phyloP scores from a whole-genome alignment of 1,284 basidiomycete genomes.

The Sphaerobolus stellatus region DNA sequence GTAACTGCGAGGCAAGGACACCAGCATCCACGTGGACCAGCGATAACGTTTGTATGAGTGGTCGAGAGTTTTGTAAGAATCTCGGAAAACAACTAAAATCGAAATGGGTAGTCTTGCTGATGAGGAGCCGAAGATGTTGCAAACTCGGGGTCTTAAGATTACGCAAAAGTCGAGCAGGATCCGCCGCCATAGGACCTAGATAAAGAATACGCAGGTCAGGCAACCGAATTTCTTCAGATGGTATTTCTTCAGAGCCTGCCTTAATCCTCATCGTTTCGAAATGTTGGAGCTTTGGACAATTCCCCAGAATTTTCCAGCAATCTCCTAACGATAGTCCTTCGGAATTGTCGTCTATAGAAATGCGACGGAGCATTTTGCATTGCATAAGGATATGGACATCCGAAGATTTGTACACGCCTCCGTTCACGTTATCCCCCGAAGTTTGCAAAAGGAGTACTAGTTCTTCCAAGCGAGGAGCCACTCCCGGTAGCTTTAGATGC shows the following conservation, averaged over 20 bases:
- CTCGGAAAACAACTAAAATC: neutral
- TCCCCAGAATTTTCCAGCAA: constrained; percentile 3
- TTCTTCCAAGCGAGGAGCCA: neutral
- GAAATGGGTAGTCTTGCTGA: neutral
- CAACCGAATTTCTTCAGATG: neutral
- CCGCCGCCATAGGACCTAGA: neutral
- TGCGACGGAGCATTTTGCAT: neutral
- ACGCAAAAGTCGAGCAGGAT: neutral
- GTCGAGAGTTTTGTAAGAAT: neutral
- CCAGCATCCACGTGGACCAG: neutral
- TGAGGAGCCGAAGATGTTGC: neutral
- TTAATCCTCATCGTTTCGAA: neutral
- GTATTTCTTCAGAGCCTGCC: neutral
- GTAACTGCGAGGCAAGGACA: neutral
- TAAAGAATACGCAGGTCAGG: neutral
- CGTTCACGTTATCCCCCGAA: neutral
- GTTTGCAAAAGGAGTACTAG: neutral
- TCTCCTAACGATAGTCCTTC: neutral
- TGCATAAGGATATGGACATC: neutral
- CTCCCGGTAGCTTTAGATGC: neutral
- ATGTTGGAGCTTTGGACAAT: neutral
- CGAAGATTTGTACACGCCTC: neutral
- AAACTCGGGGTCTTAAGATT: neutral
- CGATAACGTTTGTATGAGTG: neutral
- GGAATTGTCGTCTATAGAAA: neutral